Conservation (phyloP, 352 stramenopile species). For the Phytopythium aichiense region DNA sequence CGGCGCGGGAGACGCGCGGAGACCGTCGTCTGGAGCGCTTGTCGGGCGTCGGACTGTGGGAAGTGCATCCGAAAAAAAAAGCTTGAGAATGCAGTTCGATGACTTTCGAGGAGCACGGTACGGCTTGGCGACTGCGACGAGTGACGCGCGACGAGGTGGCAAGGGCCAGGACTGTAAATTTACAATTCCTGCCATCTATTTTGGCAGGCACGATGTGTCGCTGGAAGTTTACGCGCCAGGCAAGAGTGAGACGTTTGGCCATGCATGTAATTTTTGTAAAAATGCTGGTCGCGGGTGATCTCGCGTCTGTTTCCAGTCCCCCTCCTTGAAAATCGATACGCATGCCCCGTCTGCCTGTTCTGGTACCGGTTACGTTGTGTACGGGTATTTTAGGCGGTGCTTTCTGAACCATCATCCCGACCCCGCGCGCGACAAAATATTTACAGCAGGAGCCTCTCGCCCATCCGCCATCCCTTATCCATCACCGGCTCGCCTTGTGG, state of each 20-base stretch:
- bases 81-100: not conserved
- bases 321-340: too few species aligned
- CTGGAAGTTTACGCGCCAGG: not conserved
- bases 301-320: not conserved
- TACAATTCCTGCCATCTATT: not conserved
- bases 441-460: too few species aligned
- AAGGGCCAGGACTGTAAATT: not conserved
- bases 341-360: not conserved
- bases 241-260: not conserved
- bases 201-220: not conserved
- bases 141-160: not conserved
- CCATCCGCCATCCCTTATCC: too few species aligned
- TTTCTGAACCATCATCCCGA: not conserved
- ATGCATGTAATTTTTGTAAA: not conserved
- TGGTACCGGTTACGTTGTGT: too few species aligned
- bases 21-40: not conserved
- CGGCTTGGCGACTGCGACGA: not conserved
- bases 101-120: not conserved
- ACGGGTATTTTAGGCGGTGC: not conserved
- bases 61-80: not conserved
- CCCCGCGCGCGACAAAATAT: not conserved
- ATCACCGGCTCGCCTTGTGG: too few species aligned
- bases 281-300: not conserved
- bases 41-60: not conserved
- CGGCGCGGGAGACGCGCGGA: too few species aligned